A percentile compares a stretch with the other conserved stretches of the same genome.
Conservation (phyloP, 129 eudicot genomes). For the Chrysanthemum lavandulifolium region DNA sequence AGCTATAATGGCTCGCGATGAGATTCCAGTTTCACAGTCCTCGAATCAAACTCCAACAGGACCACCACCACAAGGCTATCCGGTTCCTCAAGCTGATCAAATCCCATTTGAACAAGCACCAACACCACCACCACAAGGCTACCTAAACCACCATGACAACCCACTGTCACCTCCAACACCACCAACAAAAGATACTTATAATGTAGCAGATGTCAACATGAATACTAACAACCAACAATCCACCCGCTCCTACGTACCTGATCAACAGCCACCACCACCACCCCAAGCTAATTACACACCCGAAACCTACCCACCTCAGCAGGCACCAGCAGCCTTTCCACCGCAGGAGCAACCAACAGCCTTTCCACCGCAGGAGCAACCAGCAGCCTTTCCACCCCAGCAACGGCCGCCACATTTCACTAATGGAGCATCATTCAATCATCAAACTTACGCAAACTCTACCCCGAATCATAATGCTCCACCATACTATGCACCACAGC, state of each 20-base stretch:
- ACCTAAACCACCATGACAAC: slow-evolving; percentile 15
- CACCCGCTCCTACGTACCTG: slow-evolving; percentile 12
- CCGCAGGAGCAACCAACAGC: too few species aligned
- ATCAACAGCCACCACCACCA: not conserved
- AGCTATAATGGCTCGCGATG: slow-evolving; percentile 13
- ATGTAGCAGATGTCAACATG: not conserved
- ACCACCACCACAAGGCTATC: not conserved
- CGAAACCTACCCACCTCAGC: slow-evolving; percentile 22
- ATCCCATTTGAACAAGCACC: not conserved
- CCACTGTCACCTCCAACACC: not conserved
- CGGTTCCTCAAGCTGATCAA: not conserved
- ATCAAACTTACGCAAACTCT: not conserved
- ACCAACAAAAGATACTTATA: not conserved
- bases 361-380: not conserved
- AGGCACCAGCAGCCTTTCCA: not conserved
- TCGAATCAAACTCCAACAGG: not conserved
- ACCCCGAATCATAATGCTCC: slow-evolving; percentile 13
- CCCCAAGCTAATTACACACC: not conserved
- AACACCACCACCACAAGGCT: slow-evolving; percentile 5
- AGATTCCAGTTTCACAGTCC: not conserved
- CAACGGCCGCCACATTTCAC: slow-evolving; percentile 10
- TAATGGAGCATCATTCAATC: slow-evolving; percentile 8
- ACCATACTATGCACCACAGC: slow-evolving; percentile 3
- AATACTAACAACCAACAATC: slow-evolving; percentile 10
- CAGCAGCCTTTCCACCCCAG: not conserved